Evolutionary conservation across 257 asterid species (phyloP).

Genomic region (Solanum verrucosum): DNA sequence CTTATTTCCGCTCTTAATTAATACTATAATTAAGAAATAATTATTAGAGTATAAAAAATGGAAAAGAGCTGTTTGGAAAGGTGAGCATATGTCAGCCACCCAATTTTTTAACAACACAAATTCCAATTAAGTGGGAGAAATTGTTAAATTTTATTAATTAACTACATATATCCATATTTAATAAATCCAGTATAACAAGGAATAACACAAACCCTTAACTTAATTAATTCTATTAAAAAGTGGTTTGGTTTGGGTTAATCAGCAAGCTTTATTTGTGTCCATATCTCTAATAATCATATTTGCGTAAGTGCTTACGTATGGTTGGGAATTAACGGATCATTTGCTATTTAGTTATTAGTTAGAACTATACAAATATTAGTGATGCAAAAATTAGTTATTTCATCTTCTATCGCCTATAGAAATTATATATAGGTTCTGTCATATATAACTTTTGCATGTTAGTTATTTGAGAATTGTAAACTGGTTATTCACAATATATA

Average conservation of each 20-base stretch:
- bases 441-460: background rate
- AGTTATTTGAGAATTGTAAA: background rate
- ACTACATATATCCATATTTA: background rate
- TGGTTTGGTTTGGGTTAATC: background rate
- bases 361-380: background rate
- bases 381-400: background rate
- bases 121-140: conserved; percentile 4
- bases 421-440: background rate
- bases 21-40: background rate
- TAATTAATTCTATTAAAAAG: background rate
- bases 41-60: background rate
- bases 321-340: background rate
- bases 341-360: background rate
- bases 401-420: too few species aligned
- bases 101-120: background rate
- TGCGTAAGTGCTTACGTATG: conserved; percentile 41
- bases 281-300: background rate
- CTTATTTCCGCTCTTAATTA: background rate
- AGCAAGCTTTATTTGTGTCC: background rate
- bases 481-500: background rate
- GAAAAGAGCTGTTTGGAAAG: background rate
- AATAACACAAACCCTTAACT: background rate
- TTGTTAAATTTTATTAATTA: background rate
- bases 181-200: background rate
- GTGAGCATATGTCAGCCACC: conserved; percentile 1